phyloP scores from a whole-genome alignment of 164 flowering plant species.

The grape (Vitis vinifera) region DNA sequence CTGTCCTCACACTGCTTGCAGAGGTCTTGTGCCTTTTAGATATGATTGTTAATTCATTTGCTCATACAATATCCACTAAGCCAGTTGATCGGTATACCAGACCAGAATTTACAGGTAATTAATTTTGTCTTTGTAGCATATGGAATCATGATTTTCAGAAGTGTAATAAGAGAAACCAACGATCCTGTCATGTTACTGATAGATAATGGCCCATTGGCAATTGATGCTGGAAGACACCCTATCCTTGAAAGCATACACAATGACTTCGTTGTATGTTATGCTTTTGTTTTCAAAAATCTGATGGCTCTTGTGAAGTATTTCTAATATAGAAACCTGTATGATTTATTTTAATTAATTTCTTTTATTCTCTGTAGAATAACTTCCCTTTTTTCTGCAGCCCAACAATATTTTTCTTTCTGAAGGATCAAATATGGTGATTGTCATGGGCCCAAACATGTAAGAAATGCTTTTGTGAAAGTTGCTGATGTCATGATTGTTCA shows the following conservation, averaged over 20 bases:
- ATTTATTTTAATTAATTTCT: background rate
- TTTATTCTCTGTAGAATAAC: background rate
- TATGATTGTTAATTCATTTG: slow-evolving; percentile 98
- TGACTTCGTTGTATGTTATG: slow-evolving; percentile 69
- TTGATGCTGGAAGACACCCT: slow-evolving; percentile 96
- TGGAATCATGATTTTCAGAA: background rate
- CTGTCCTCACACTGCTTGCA: slow-evolving; percentile 82
- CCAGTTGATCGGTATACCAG: slow-evolving; percentile 87
- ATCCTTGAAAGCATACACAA: slow-evolving; percentile 84
- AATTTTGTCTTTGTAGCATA: background rate
- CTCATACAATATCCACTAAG: slow-evolving; percentile 86
- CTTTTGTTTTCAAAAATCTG: slow-evolving; percentile 1
- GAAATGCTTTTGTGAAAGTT: slow-evolving; percentile 13
- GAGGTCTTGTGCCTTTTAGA: slow-evolving; percentile 94
- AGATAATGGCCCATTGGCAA: slow-evolving; percentile 94
- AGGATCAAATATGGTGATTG: slow-evolving; percentile 89
- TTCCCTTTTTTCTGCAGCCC: slow-evolving; percentile 55
- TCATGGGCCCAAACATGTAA: slow-evolving; percentile 98
- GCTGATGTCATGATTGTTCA: no score
- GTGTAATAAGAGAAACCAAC: slow-evolving; percentile 1
- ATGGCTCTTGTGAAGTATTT: background rate
- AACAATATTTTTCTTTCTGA: slow-evolving; percentile 93
- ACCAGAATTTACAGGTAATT: slow-evolving; percentile 82
- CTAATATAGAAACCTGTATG: background rate
- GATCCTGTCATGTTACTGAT: slow-evolving; percentile 15